Base-by-base conservation (phyloP, 2,329 filamentous ascomycete species). In the Fusarium chaquense region DNA sequence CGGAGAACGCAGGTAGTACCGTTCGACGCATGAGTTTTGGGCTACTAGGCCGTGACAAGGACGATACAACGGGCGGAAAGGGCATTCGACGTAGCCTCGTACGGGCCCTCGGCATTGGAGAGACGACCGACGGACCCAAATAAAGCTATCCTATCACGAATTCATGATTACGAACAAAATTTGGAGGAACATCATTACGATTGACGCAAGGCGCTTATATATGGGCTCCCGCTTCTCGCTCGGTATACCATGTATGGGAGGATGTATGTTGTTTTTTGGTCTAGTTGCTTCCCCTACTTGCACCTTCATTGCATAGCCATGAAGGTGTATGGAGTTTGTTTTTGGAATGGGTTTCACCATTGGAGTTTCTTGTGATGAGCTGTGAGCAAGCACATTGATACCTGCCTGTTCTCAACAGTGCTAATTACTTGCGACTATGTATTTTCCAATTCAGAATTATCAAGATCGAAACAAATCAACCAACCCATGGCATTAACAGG, bases 1-100 rank as follows among this genome's bases (percentile, higher is more conserved):
- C 61, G 30, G 77, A 77, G 20, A 75, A 72, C 9, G 44, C 66
- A 20, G 68, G 74, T 55, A 81, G 75, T 33, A 73, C 76, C 5
- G 71, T 77, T 22, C 79, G 84, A 28, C 80, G 84, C 45, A 77
- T 85, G 78, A 86, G 84, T 62, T 81, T 86, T 44, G 83, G 83
- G 5, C 76, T 86, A 4, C 75, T 85, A 5, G 81, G 82, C 5
- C 78, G 83, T n/a, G 78, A 81, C 11, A 78, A 76, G 47, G 77
- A 79, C 16, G 78, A 80, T 24, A 72, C 76, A 22, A 64, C 72
- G 6, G 73, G 76, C 12, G 78, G 78, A 4, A 83, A 83, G 66
- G 80, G 80, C 3, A 81, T 85, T 43, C 76, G 83, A 56, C 78
- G 80, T 61, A 85, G 84, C 67, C 66, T 86, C 61, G 83, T 84